Evolutionary conservation across 208 protist species (phyloP).

Genomic region (Acanthamoeba lugdunensis): DNA sequence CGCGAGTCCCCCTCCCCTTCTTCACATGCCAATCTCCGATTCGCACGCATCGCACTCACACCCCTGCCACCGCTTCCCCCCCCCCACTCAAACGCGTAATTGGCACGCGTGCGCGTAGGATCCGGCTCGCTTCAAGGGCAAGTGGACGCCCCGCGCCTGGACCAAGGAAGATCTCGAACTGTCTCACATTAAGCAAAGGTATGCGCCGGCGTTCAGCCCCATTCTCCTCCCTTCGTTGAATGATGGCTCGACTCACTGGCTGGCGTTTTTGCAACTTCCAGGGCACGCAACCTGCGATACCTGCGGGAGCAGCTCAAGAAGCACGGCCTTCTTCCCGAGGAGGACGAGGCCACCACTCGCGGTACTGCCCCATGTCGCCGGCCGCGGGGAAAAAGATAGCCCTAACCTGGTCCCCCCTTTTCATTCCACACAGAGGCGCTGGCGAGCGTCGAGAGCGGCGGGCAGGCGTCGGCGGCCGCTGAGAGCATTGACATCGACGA

Average conservation of each 20-base stretch:
- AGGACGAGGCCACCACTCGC: background rate
- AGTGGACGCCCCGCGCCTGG: slow-evolving; percentile 50
- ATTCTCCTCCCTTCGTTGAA: no score
- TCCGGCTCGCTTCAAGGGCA: slow-evolving; percentile 68
- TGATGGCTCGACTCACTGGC: background rate
- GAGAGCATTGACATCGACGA: background rate
- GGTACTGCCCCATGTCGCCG: background rate
- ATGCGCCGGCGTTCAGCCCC: background rate
- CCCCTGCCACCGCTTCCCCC: background rate
- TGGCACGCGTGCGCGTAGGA: background rate
- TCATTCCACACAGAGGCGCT: background rate
- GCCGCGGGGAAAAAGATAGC: no score
- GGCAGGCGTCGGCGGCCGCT: background rate
- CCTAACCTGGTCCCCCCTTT: no score
- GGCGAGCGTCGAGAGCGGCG: background rate
- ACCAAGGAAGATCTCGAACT: slow-evolving; percentile 63
- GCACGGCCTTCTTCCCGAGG: slow-evolving; percentile 36
- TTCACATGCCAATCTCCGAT: background rate
- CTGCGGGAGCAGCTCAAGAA: slow-evolving; percentile 66
- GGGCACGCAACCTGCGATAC: slow-evolving; percentile 49
- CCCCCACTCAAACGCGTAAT: background rate
- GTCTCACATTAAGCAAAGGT: slow-evolving; percentile 66
- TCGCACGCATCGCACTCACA: background rate
- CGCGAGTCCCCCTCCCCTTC: background rate
- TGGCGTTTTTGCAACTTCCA: background rate